Percentiles rank a stretch among this genome's conserved stretches.
phyloP scores from a whole-genome alignment of 1,139 yeast species.

The Magnusiomyces sp. region DNA sequence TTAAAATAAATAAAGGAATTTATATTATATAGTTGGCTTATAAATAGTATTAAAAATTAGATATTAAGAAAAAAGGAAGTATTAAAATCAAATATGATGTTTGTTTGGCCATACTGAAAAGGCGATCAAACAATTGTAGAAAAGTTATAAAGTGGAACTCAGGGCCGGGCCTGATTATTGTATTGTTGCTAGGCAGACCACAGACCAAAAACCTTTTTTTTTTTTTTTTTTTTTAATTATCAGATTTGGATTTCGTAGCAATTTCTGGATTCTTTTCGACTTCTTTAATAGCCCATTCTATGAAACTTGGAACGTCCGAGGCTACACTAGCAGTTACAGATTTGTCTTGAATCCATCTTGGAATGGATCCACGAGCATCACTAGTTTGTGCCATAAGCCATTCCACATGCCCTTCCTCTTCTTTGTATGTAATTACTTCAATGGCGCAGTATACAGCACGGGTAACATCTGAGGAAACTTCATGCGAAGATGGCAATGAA shows the following conservation, averaged over 20 bases:
- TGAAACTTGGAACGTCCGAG: constrained; percentile 57
- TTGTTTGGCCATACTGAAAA: too few relatives aligned
- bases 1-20: too few relatives aligned
- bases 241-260: not conserved
- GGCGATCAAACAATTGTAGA: too few relatives aligned
- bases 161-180: not conserved
- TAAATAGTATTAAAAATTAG: too few relatives aligned
- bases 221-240: not conserved
- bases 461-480: constrained; percentile 23
- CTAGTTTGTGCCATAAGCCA: constrained; percentile 64
- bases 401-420: constrained; percentile 36
- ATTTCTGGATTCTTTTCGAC: not conserved
- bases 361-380: constrained; percentile 59
- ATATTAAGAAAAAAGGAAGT: too few relatives aligned
- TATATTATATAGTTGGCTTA: too few relatives aligned
- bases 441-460: constrained; percentile 45
- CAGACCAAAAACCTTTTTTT: not conserved
- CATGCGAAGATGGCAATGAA: constrained; percentile 38
- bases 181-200: not conserved
- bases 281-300: constrained; percentile 38
- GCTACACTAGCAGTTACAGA: constrained; percentile 51
- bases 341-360: constrained; percentile 52
- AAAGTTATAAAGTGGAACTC: too few relatives aligned
- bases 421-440: constrained; percentile 41
- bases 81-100: too few relatives aligned